These are phyloP conservation scores for Arachnomyces sp. DNA, from an alignment of 2,329 filamentous ascomycete species.

Conservation along the genomic window DNA sequence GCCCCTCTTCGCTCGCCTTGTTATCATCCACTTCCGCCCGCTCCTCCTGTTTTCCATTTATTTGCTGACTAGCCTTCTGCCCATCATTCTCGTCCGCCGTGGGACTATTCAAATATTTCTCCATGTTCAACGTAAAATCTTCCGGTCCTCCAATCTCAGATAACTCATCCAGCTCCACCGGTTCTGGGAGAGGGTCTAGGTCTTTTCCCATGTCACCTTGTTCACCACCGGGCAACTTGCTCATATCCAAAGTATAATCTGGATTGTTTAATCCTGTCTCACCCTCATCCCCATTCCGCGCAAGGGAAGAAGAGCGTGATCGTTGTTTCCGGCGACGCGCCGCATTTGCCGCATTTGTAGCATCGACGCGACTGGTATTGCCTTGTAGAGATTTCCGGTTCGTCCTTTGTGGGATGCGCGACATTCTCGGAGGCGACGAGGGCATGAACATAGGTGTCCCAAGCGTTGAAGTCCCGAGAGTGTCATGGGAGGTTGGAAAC, in stretches of 20 bases:
- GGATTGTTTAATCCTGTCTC: slow-evolving; percentile 33
- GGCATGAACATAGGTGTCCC: slow-evolving; percentile 30
- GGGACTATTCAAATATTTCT: slow-evolving; percentile 30
- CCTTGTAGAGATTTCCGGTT: slow-evolving; percentile 3
- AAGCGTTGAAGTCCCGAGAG: slow-evolving; percentile 33
- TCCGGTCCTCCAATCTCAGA: slow-evolving; percentile 35
- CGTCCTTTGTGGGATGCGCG: slow-evolving; percentile 4
- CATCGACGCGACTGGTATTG: slow-evolving; percentile 3
- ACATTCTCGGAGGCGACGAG: slow-evolving; percentile 25
- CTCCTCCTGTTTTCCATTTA: slow-evolving; percentile 5
- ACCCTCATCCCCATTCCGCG: slow-evolving; percentile 20
- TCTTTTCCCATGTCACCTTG: slow-evolving; percentile 14
- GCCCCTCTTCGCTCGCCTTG: slow-evolving; percentile 10
- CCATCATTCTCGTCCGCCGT: slow-evolving; percentile 14
- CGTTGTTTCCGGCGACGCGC: slow-evolving; percentile 3
- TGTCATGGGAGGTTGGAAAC: slow-evolving; percentile 35
- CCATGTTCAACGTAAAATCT: slow-evolving; percentile 37
- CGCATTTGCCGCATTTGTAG: slow-evolving; percentile 1
- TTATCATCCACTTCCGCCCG: slow-evolving; percentile 4
- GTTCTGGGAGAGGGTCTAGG: slow-evolving; percentile 18
- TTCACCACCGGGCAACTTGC: slow-evolving; percentile 25
- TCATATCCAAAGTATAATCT: slow-evolving; percentile 34
- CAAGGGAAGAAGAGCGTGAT: slow-evolving; percentile 13
- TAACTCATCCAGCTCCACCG: slow-evolving; percentile 23
- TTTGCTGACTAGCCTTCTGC: slow-evolving; percentile 7